phyloP scores from a whole-genome alignment of 1,139 yeast genomes.

The Kodamaea suecica region DNA sequence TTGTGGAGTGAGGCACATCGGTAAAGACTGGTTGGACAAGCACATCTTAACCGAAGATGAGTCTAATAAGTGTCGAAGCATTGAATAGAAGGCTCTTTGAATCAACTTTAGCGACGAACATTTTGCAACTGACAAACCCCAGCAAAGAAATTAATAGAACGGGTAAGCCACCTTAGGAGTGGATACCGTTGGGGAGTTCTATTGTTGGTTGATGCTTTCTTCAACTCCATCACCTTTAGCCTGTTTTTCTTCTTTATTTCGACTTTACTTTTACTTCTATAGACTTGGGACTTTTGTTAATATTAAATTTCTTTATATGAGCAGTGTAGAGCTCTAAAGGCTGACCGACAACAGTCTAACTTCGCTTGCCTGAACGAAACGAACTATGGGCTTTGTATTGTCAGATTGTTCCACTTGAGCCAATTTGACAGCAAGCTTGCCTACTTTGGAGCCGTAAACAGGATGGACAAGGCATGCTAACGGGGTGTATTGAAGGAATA shows the following conservation, averaged over 20 bases:
- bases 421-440: not conserved
- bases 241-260: too few relatives aligned
- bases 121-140: too few relatives aligned
- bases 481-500: not conserved
- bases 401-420: too few relatives aligned
- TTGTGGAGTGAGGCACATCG: slow-evolving; percentile 52
- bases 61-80: slow-evolving; percentile 28
- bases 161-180: too few relatives aligned
- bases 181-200: too few relatives aligned
- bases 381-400: too few relatives aligned
- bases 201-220: too few relatives aligned
- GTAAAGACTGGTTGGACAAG: slow-evolving; percentile 54
- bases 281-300: not conserved
- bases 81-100: slow-evolving; percentile 4
- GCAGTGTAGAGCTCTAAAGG: slow-evolving; percentile 1
- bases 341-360: too few relatives aligned
- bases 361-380: too few relatives aligned
- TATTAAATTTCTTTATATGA: not conserved
- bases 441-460: not conserved
- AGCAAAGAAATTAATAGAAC: too few relatives aligned
- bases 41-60: slow-evolving; percentile 45
- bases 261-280: not conserved
- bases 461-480: slow-evolving; percentile 2
- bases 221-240: too few relatives aligned
- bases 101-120: too few relatives aligned